Base-by-base conservation (phyloP, 2,329 filamentous ascomycete genomes). In the Colletotrichum kahawae region DNA sequence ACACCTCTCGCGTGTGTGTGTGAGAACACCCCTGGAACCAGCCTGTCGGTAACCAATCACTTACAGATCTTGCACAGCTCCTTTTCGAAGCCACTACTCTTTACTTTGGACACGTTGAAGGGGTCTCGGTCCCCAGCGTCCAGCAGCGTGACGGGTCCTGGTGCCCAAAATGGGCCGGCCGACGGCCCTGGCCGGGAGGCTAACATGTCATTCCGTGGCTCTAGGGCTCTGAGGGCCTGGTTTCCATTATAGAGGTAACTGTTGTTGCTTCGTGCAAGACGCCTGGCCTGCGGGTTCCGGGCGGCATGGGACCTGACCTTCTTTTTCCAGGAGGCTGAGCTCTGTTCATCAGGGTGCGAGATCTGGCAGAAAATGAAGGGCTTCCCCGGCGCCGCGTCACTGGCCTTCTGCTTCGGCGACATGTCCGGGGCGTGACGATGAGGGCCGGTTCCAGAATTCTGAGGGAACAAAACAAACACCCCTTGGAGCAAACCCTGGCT, bases 241-340 rank as follows among this genome's bases (percentile, higher is more conserved):
- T 10, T 24, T 51, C n/a, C n/a, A 51, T 51, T 21, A 21, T 21
- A 51, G 43, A 51, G 43, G 43, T 51, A 51, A n/a, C n/a, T 27
- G 18, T 24, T 29, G 33, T 27, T 76, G 56, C 67, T 63, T 63
- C 71, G 54, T 9, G 10, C n/a, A 16, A 21, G 57, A 10, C 70
- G 74, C 16, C 72, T 74, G 1, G 48, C 71, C 24, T 57, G 64
- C n/a, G 60, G 27, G 56, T 77, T 75, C 7, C 77, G 68, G 10
- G 79, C 78, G 2, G 78, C 79, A 16, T 79, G 78, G 3, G 78
- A 77, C 18, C 78, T 74, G 31, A 80, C 78, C 21, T 74, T 60
- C 18, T 62, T 71, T 18, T 70, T 75, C 68, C 76, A 76, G 1
- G 43, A 38, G 7, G 67, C 65, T 12, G 67, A 70, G 43, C 7